These are phyloP conservation scores for Phoenix dactylifera DNA, from an alignment of 176 grass and related monocot genomes.

Conservation along the genomic window DNA sequence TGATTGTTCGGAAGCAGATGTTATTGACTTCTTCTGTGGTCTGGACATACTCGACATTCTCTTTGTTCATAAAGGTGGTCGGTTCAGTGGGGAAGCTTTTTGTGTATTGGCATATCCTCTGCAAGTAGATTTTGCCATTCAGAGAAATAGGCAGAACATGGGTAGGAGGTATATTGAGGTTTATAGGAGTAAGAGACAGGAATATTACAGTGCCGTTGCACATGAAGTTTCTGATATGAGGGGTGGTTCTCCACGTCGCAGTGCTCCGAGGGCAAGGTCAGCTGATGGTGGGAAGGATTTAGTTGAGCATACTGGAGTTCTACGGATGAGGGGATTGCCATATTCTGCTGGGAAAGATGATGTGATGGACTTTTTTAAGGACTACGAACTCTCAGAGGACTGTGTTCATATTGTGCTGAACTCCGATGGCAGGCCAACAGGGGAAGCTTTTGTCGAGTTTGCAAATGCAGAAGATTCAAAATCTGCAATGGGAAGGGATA, in stretches of 20 bases:
- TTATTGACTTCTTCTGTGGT: slow-evolving; percentile 34
- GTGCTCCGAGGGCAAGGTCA: too few species aligned
- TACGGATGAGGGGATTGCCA: too few species aligned
- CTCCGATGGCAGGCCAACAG: too few species aligned
- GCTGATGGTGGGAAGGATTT: too few species aligned
- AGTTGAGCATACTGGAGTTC: too few species aligned
- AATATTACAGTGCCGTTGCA: slow-evolving; percentile 30
- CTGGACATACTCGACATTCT: slow-evolving; percentile 35
- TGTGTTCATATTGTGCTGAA: too few species aligned
- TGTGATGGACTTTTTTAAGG: too few species aligned
- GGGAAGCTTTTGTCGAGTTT: too few species aligned
- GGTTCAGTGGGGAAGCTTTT: slow-evolving; percentile 37
- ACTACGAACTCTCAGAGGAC: too few species aligned
- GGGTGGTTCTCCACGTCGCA: slow-evolving; percentile 1
- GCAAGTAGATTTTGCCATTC: slow-evolving; percentile 33
- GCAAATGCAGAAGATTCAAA: too few species aligned
- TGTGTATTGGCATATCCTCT: slow-evolving; percentile 25
- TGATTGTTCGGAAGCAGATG: slow-evolving; percentile 33
- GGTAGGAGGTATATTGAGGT: slow-evolving; percentile 39
- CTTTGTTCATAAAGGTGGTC: slow-evolving; percentile 36
- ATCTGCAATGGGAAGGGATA: too few species aligned
- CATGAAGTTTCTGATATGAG: slow-evolving; percentile 24
- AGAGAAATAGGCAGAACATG: slow-evolving; percentile 33
- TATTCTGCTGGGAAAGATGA: too few species aligned
- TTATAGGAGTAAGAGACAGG: slow-evolving; percentile 33